Conservation (phyloP, 1,139 yeast species). For the Insectozyma bohioensis region DNA sequence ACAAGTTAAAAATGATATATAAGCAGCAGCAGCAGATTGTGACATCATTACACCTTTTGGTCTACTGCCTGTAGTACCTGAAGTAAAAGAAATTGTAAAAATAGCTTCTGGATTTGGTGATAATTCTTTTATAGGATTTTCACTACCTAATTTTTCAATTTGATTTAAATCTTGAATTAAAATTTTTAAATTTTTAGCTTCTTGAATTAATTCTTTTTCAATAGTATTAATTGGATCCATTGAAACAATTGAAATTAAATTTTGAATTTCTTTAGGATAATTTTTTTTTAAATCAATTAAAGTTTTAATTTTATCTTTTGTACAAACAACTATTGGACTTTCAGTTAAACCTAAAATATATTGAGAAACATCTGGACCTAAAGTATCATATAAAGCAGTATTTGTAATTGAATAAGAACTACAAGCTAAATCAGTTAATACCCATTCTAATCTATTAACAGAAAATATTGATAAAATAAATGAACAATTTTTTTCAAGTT, state of each 20-base stretch:
- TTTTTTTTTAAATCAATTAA: slow-evolving; percentile 22
- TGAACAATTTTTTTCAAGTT: slow-evolving; percentile 18
- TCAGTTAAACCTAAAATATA: slow-evolving; percentile 29
- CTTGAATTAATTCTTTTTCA: slow-evolving; percentile 14
- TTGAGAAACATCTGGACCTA: slow-evolving; percentile 29
- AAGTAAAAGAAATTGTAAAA: slow-evolving; percentile 71
- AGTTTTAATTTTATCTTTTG: slow-evolving; percentile 27
- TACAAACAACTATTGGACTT: slow-evolving; percentile 32
- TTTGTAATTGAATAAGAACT: slow-evolving; percentile 32
- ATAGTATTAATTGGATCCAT: slow-evolving; percentile 29
- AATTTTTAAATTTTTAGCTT: slow-evolving; percentile 22
- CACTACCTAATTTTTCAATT: slow-evolving; percentile 49
- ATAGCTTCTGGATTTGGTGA: slow-evolving; percentile 53
- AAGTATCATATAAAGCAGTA: slow-evolving; percentile 37
- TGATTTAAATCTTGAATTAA: slow-evolving; percentile 45
- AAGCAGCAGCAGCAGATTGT: slow-evolving; percentile 51
- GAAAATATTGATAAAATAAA: slow-evolving; percentile 33
- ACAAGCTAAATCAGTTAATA: slow-evolving; percentile 36
- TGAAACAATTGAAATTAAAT: slow-evolving; percentile 26
- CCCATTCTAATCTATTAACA: slow-evolving; percentile 35
- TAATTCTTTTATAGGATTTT: slow-evolving; percentile 39
- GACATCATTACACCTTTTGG: slow-evolving; percentile 68
- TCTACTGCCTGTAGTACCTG: slow-evolving; percentile 65
- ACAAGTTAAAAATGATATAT: slow-evolving; percentile 26
- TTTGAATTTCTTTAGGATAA: slow-evolving; percentile 19